Evolutionary conservation across 225 moss, liverwort and hornwort species (phyloP).

Genomic region (Sphagnum contortum): DNA sequence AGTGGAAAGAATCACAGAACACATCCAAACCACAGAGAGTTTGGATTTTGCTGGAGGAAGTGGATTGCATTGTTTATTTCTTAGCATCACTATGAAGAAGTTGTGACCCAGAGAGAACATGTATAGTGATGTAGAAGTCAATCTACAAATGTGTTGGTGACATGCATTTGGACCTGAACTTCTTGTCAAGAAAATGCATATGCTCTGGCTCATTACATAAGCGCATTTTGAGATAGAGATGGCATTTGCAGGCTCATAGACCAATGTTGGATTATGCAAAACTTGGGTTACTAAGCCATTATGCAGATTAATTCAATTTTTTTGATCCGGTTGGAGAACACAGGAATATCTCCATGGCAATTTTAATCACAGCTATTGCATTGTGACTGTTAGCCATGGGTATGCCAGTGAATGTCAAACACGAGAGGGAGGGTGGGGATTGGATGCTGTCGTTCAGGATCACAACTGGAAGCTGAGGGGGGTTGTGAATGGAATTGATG

Average conservation of each 20-base stretch:
- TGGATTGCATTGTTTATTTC: too few species aligned
- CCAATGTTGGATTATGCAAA: slow-evolving; percentile 42
- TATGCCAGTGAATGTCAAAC: slow-evolving; percentile 73
- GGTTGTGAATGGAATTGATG: slow-evolving; percentile 75
- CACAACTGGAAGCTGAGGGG: slow-evolving; percentile 77
- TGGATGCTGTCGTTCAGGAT: slow-evolving; percentile 54
- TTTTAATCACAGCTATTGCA: slow-evolving; percentile 56
- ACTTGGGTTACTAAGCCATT: slow-evolving; percentile 55
- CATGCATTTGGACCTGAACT: too few species aligned
- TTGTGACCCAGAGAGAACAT: too few species aligned
- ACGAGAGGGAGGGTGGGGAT: slow-evolving; percentile 61
- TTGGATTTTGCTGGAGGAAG: too few species aligned
- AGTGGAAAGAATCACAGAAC: too few species aligned
- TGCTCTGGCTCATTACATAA: not conserved
- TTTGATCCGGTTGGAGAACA: slow-evolving; percentile 51
- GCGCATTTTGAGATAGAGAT: not conserved
- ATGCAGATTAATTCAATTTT: slow-evolving; percentile 37
- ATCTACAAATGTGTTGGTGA: too few species aligned
- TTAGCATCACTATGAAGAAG: too few species aligned
- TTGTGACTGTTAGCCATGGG: slow-evolving; percentile 74
- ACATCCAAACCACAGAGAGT: too few species aligned
- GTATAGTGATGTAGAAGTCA: too few species aligned
- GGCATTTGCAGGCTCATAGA: slow-evolving; percentile 46
- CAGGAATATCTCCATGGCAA: slow-evolving; percentile 70
- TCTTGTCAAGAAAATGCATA: too few species aligned